Evolutionary conservation across 2,329 filamentous ascomycete species (phyloP), one percentile per base, ranked within the genome.

Genomic region (Exophiala spinifera): DNA sequence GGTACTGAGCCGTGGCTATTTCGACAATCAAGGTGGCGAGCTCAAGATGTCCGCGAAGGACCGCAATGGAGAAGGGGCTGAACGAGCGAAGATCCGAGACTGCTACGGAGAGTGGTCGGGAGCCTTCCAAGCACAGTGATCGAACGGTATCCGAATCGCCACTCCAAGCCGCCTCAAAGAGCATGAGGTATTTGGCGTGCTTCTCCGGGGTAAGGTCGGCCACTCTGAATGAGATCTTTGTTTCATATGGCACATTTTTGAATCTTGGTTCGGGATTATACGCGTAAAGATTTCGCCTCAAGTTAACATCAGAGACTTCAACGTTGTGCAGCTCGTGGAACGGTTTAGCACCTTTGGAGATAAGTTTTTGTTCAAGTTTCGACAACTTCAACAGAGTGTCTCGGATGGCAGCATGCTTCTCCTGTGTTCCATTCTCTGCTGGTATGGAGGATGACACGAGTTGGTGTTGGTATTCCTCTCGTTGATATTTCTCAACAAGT

Each of bases 121-220:
- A 88, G 1, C 79, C 71, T 10, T 76, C 71, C 17, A 88, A 70
- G 1, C 85, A 87, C 34, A 88, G 72, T 13, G 72, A 68, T 64
- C 87, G 88, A 68, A 92, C 82, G 2, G 74, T 82, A 1, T 81
- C 74, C 1, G 87, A 60, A 61, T 94, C 81, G n/a, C 85, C 86
- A 3, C 64, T 63, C 87, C 87, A 94, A 3, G 83, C 83, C 33
- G 88, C 88, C 65, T 92, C 83, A 31, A 70, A 71, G 4, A 71
- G 69, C 58, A 80, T 72, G 4, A 87, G 58, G 58, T 91, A 92
- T 0, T 79, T 84, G 31, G 76, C 72, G 21, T 75, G 76, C 46
- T 77, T 79, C 36, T 72, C 72, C 2, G 80, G 78, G 0, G 79
- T 86, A 10, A 79, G 59, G 72, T 81, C 64, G 60, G 73, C 25